Conservation (phyloP, 2,329 filamentous ascomycete genomes). For the Cercospora janseana region DNA sequence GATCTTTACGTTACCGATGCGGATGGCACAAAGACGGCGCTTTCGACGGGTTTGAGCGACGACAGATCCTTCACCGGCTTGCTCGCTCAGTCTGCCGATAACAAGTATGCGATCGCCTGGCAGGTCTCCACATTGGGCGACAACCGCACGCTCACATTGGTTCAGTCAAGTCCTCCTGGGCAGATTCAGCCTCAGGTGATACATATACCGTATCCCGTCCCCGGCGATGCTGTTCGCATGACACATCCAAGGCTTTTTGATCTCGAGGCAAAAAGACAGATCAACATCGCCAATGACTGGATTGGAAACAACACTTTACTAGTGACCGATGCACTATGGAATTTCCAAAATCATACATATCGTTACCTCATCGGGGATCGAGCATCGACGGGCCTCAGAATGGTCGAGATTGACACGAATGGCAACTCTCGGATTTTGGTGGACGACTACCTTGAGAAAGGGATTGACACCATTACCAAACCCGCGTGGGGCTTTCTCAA, state of each 20-base stretch:
- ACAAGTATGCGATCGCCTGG: slow-evolving; percentile 13
- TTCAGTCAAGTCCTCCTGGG: slow-evolving; percentile 6
- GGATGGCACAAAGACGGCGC: slow-evolving; percentile 3
- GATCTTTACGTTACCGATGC: slow-evolving; percentile 8
- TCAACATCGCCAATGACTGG: slow-evolving; percentile 1
- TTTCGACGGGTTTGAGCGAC: neutral
- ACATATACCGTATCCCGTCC: neutral
- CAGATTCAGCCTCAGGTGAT: slow-evolving; percentile 2
- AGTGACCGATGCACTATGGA: slow-evolving; percentile 6
- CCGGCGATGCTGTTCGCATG: slow-evolving; percentile 5
- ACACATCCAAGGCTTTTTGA: slow-evolving; percentile 8
- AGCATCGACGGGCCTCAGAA: neutral
- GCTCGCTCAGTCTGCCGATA: slow-evolving; percentile 1
- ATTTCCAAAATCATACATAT: slow-evolving; percentile 1
- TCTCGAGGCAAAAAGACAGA: slow-evolving; percentile 11
- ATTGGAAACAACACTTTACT: neutral
- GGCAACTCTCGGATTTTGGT: slow-evolving; percentile 5
- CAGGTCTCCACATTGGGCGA: neutral
- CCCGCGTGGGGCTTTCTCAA: slow-evolving; percentile 11
- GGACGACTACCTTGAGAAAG: slow-evolving; percentile 6
- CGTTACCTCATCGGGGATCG: slow-evolving; percentile 9
- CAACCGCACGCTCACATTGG: slow-evolving; percentile 7
- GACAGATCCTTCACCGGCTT: neutral
- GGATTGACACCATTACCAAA: slow-evolving; percentile 8
- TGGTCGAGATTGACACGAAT: slow-evolving; percentile 11